These are phyloP conservation scores for Neurospora sp. DNA, from an alignment of 495 filamentous ascomycete species.

Conservation along the genomic window DNA sequence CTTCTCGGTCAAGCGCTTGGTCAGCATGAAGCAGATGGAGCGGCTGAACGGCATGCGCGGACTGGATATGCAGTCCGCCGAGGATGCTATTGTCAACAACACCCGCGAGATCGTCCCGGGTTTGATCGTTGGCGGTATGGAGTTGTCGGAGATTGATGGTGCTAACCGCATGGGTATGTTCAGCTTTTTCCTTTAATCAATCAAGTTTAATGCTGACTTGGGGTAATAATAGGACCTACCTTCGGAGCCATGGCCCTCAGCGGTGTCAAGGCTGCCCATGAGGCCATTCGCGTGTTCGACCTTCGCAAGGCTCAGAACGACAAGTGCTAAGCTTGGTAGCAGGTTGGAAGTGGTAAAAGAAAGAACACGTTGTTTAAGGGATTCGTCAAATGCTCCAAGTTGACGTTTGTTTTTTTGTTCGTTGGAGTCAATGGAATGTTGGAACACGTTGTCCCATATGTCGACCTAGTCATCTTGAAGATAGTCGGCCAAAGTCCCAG, in stretches of 20 bases:
- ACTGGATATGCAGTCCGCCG: slow-evolving; percentile 78
- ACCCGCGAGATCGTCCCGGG: slow-evolving; percentile 80
- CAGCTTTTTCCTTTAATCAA: background rate
- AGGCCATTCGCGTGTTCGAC: slow-evolving; percentile 66
- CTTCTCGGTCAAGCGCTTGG: slow-evolving; percentile 76
- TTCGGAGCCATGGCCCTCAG: slow-evolving; percentile 76
- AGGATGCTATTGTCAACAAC: slow-evolving; percentile 84
- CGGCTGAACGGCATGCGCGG: slow-evolving; percentile 85
- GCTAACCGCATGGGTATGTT: slow-evolving; percentile 68
- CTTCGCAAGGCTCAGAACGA: slow-evolving; percentile 53
- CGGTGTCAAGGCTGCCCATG: slow-evolving; percentile 84
- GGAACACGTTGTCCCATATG: background rate
- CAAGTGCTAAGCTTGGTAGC: slow-evolving; percentile 1
- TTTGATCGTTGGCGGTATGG: slow-evolving; percentile 88
- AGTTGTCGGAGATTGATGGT: slow-evolving; percentile 80
- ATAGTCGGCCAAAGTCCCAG: background rate
- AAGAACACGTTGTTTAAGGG: too few species aligned
- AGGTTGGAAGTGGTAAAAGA: background rate
- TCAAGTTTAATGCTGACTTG: background rate
- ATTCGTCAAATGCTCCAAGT: background rate
- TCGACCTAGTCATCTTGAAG: background rate
- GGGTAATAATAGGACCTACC: slow-evolving; percentile 25
- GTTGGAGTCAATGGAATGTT: background rate
- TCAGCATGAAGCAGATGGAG: slow-evolving; percentile 69
- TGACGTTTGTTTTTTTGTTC: background rate